Evolutionary conservation across 148 eudicot genomes (phyloP).

Genomic region (Vaccinium darrowii): DNA sequence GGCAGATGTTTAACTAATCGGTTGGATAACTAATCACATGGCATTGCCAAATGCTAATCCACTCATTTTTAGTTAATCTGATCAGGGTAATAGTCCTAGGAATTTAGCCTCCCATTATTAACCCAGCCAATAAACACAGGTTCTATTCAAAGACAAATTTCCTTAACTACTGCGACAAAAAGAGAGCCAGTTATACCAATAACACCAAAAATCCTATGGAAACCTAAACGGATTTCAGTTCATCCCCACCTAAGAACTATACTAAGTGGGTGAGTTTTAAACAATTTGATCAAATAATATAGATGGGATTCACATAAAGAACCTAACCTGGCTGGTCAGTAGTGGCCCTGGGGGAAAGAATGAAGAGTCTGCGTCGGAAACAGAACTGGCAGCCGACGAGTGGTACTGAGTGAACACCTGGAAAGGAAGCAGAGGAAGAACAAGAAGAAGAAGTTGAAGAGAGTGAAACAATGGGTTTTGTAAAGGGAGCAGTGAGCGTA

Average conservation of each 20-base stretch:
- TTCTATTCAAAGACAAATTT: too few relatives aligned
- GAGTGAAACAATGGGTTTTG: conserved; percentile 35
- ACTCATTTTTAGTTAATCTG: too few relatives aligned
- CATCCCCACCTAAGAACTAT: not conserved
- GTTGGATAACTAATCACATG: not conserved
- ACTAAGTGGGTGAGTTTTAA: not conserved
- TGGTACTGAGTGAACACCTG: conserved; percentile 40
- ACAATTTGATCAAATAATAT: not conserved
- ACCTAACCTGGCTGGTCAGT: conserved; percentile 77
- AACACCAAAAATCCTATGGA: too few relatives aligned
- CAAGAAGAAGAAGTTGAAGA: conserved; percentile 16
- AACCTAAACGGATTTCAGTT: not conserved
- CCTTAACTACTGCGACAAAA: too few relatives aligned
- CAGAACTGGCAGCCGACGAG: conserved; percentile 32
- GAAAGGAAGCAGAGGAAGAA: conserved; percentile 12
- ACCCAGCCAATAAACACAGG: not conserved
- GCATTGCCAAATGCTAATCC: not conserved
- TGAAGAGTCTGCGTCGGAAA: conserved; percentile 37
- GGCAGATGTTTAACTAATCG: not conserved
- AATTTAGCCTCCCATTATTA: not conserved
- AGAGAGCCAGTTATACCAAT: too few relatives aligned
- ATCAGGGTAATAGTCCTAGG: not conserved
- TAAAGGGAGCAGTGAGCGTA: conserved; percentile 39
- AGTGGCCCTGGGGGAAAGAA: conserved; percentile 61
- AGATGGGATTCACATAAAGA: not conserved